Evolutionary conservation across 2,329 filamentous ascomycete species (phyloP), one percentile per base, ranked within the genome.

Genomic region (Didymosphaeria variabile): DNA sequence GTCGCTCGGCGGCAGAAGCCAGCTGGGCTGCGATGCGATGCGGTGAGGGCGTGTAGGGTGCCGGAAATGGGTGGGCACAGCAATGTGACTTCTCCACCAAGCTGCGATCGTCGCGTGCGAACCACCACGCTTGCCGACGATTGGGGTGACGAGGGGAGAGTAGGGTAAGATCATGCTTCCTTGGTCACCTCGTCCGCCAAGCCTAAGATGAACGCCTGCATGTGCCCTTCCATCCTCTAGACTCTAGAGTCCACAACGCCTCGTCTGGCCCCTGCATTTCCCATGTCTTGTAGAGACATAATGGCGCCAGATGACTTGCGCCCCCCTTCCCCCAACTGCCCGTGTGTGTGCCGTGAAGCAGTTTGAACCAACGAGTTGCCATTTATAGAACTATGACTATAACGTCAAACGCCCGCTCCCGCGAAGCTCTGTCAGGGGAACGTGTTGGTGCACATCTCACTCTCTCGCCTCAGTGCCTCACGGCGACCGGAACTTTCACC

Each of bases 361-460:
- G 26, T 47, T 29, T 38, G 19, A 56, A 54, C 36, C 55, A 36
- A 44, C 38, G 34, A 42, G 44, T 15, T 60, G 55, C 68, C 65
- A 69, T 55, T 63, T 61, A 66, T 71, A 71, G 67, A 29, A 29
- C 26, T 29, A 64, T 21, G 46, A 57, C 26, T 54, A n/a, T n/a
- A 51, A 63, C 66, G 62, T 67, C 69, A 72, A 72, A 72, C 69
- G 57, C 42, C 63, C 55, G 47, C 44, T 23, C 50, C 51, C 42
- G 26, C 38, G 21, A 42, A 26, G 15, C 15, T 21, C 29, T 26
- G n/a, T 47, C n/a, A 36, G 34, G 47, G 23, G 36, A 45, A 46
- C 49, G 23, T 42, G 29, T 36, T 26, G 44, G 21, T 32, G 36
- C 26, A 19, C 50, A 12, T 31, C 40, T 10, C 40, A 15, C 26